Evolutionary conservation across 2,329 filamentous ascomycete genomes (phyloP), one percentile per base, ranked within the genome.

Genomic region (Ophiocordyceps robertsii): DNA sequence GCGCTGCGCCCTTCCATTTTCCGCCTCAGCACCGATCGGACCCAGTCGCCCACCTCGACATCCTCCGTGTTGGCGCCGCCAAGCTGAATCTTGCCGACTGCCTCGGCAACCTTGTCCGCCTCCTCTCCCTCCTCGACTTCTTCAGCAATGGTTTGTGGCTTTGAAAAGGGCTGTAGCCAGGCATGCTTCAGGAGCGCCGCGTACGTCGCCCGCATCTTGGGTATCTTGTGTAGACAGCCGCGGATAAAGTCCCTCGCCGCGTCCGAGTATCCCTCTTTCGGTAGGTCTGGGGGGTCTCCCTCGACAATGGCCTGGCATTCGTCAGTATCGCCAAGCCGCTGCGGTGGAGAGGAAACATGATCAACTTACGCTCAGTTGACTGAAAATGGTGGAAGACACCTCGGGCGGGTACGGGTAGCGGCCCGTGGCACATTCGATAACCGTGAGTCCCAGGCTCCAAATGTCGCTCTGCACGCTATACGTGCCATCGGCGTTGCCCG

Each of bases 401-500:
- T 98, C 92, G 0, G 92, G 90, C 5, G 92, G 90, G 55, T 98
- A 98, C 1, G 92, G 92, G 61, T 98, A 98, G 53, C 82, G 76
- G 38, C 92, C 92, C 70, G 93, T 79, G 21, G 90, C 90, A 60
- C 90, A 96, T 63, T 98, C 92, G 53, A 98, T 94, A 49, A 98
- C 83, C 27, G 87, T 93, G 57, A 98, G 63, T 14, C 92, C 92
- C 51, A 98, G 65, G 61, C 87, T 95, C 92, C 92, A 98, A 46
- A 98, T 90, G 58, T 98, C 92, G 58, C 87, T 95, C 64, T 96
- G 92, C 33, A 98, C 92, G 59, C 86, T 94, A 63, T 98, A 98
- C 3, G 90, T 94, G 44, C 90, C 90, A 45, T 82, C 82, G 6
- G 76, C 71, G 43, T 75, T 74, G 45, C 79, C 76, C 16, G 80